Evolutionary conservation across 1,139 yeast species (phyloP).

Genomic region (Eremothecium gossypii): DNA sequence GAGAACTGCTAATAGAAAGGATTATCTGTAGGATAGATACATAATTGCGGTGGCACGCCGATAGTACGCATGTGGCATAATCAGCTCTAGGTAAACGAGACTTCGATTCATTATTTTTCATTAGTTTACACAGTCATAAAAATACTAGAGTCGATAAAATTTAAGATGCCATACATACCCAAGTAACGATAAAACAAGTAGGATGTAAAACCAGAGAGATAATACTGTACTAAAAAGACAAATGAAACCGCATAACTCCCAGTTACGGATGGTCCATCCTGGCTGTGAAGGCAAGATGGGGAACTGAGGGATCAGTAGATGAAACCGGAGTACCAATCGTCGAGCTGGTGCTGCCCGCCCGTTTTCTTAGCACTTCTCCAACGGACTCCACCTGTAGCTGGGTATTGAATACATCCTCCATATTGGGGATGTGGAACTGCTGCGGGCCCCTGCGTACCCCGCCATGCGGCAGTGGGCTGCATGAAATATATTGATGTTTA

Average conservation of each 20-base stretch:
- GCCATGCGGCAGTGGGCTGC: conserved; percentile 7
- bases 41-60: neutral
- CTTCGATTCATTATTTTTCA: neutral
- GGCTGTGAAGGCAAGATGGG: too few relatives aligned
- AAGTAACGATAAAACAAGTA: too few relatives aligned
- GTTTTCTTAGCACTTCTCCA: conserved; percentile 21
- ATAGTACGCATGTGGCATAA: neutral
- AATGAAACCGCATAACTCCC: too few relatives aligned
- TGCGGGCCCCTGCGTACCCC: conserved; percentile 6
- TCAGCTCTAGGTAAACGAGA: neutral
- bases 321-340: too few relatives aligned
- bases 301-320: too few relatives aligned
- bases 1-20: conserved; percentile 91
- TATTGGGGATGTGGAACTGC: conserved; percentile 10
- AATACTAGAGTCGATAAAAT: too few relatives aligned
- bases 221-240: too few relatives aligned
- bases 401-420: conserved; percentile 14
- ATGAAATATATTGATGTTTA: conserved; percentile 15
- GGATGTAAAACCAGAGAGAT: too few relatives aligned
- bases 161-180: too few relatives aligned
- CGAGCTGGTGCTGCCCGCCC: conserved; percentile 10
- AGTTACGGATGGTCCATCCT: too few relatives aligned
- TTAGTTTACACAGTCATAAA: neutral
- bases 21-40: conserved; percentile 44
- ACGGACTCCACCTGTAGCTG: conserved; percentile 18